Conservation (phyloP, 164 flowering plant species). For the Aristolochia fimbriata region DNA sequence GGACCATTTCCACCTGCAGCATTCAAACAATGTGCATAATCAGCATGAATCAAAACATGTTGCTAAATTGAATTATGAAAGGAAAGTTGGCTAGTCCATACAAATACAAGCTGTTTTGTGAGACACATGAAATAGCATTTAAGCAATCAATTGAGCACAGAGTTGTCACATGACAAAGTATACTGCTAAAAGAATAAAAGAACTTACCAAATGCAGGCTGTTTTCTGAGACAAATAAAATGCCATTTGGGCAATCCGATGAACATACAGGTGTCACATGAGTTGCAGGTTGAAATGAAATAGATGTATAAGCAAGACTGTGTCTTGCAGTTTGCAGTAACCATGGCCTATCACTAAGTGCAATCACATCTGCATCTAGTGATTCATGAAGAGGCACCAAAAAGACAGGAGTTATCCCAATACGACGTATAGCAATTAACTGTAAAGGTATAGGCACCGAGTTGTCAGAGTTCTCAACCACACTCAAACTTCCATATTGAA, state of each 20-base stretch:
- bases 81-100: neutral
- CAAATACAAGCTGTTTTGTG: neutral
- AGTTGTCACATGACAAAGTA: neutral
- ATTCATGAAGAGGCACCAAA: conserved; percentile 72
- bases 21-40: neutral
- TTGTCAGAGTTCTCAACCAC: conserved; percentile 21
- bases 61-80: neutral
- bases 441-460: conserved; percentile 40
- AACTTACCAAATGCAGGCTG: conserved; percentile 77
- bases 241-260: conserved; percentile 79
- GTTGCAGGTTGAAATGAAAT: conserved; percentile 90
- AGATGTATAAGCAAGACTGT: conserved; percentile 81
- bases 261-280: conserved; percentile 84
- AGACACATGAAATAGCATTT: neutral
- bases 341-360: conserved; percentile 97
- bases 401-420: conserved; percentile 93
- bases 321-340: conserved; percentile 93
- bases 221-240: conserved; percentile 88
- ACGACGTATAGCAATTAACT: conserved; percentile 80
- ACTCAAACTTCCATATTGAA: conserved; percentile 11
- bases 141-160: neutral
- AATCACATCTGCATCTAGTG: conserved; percentile 68
- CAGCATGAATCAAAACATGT: neutral
- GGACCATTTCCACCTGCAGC: conserved; percentile 88
- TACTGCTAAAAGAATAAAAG: neutral